Base-by-base conservation (phyloP, 1,284 basidiomycete species). In the Apiotrichum domesticum region DNA sequence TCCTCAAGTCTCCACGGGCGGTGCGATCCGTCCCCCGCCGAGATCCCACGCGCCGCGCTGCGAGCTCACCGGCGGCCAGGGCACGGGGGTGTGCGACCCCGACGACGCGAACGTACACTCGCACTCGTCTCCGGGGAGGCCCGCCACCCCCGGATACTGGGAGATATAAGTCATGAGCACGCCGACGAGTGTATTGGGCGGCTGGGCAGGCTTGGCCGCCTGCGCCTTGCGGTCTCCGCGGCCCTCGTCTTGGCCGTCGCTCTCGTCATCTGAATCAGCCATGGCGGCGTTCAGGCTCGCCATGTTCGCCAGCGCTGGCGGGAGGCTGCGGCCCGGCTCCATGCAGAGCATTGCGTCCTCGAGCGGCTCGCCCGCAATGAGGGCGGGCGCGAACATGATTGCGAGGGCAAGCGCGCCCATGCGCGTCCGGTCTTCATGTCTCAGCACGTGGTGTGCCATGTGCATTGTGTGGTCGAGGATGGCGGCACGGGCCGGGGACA, bases 301-400 rank as follows among this genome's bases (percentile, higher is more conserved):
- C 39, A 21, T 42, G 40, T 8, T 33, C 35, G 37, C 11, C 34
- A 35, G 45, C 33, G 58, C 66, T 46, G 11, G 49, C 61, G 42
- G 52, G 32, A 10, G 41, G 49, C n/a, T 9, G 45, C 8, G 53
- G 40, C 67, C 66, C 1, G 68, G 64, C 14, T 61, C 61, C 32
- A 71, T 48, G 46, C 71, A 71, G 55, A 75, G 55, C 13, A 56
- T 57, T 7, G 67, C 63, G 54, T 75, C 73, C 51, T 67, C 66
- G 6, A 71, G 46, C 7, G 67, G 61, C 48, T 74, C 65, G 6
- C 67, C 65, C 6, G 48, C 13, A n/a, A 75, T 66, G 39, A 75
- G 59, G 3, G 62, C 46, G 5, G 73, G 73, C 1, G 73, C 67
- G 21, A 73, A 52, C 11, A 68, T 64, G 48, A 73, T 72, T 0